phyloP scores from a whole-genome alignment of 768 basidiomycete genomes.

The Auricularia cornea region DNA sequence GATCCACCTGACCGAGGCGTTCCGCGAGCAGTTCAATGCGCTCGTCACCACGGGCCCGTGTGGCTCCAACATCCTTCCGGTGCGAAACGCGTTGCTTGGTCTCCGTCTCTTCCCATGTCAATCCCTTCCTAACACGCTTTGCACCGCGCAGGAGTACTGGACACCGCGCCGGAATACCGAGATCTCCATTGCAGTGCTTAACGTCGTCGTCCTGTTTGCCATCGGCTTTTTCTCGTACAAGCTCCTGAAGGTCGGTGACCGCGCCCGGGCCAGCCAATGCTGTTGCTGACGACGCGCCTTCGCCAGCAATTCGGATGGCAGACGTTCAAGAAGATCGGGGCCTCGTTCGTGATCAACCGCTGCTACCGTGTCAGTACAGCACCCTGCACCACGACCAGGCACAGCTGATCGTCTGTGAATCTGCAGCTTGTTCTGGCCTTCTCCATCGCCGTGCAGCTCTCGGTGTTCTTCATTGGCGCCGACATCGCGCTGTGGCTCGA shows the following conservation, averaged over 20 bases:
- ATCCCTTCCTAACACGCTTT: neutral
- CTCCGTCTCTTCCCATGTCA: neutral
- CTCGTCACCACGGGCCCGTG: constrained; percentile 63
- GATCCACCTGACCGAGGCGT: constrained; percentile 48
- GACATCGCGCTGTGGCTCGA: constrained; percentile 72
- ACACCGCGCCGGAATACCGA: constrained; percentile 48
- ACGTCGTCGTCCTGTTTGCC: constrained; percentile 48
- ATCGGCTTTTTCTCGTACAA: constrained; percentile 64
- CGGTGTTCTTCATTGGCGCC: constrained; percentile 65
- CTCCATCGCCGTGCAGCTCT: constrained; percentile 68
- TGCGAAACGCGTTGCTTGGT: too few species aligned
- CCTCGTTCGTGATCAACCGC: constrained; percentile 62
- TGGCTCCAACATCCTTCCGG: constrained; percentile 44
- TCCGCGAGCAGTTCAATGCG: constrained; percentile 46
- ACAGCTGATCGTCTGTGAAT: neutral
- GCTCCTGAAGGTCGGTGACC: constrained; percentile 51
- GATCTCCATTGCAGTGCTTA: constrained; percentile 53
- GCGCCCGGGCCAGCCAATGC: neutral
- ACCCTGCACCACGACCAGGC: neutral
- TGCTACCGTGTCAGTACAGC: constrained; percentile 42
- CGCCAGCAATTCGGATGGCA: constrained; percentile 70
- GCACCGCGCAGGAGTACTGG: constrained; percentile 55
- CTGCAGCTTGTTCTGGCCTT: constrained; percentile 48
- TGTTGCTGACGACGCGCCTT: neutral
- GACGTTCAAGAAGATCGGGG: constrained; percentile 80